Base-by-base conservation (phyloP, 2,329 filamentous ascomycete genomes). In the Lachnellula occidentalis region DNA sequence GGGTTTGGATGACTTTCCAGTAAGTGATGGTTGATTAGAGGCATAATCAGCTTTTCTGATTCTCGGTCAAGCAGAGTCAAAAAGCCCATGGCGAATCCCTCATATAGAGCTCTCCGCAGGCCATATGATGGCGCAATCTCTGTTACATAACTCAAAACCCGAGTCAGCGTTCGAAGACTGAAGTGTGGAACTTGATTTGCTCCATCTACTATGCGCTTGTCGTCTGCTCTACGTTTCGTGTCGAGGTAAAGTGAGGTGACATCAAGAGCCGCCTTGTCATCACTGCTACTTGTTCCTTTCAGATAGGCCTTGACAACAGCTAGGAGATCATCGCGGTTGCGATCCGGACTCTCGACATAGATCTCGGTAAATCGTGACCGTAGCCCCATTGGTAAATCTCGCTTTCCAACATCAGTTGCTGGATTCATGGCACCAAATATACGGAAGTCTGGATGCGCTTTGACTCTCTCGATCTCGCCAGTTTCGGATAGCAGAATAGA, bases 351-450 rank as follows among this genome's bases (percentile, higher is more conserved):
- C 52, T 90, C 84, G 22, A 99, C 91, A 68, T 95, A 99, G 21
- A 99, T 78, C 70, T 99, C 94, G 0, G 94, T 97, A 67, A 99
- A 99, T 48, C 92, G 83, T 8, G 92, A 95, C 53, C 92, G 81
- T 43, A 97, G 83, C 1, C 92, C 92, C 52, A 89, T 84, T 0
- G 92, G 91, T 15, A 99, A 76, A 70, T 99, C 94, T 53, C 92
- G 86, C 73, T 99, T 99, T 57, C 95, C 94, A 53, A 96, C 85
- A 74, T 99, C 94, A 3, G 94, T 99, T 5, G 94, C 94, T 31
- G 94, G 94, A 67, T 99, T 99, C 94, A 99, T 99, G 27, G 95
- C 94, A 50, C 90, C 95, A 67, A 99, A 99, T 14, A 99, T 88
- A 39, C 94, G 85, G 70, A 99, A 99, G 60, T 96, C 85, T 0